Evolutionary conservation across 1,139 yeast genomes (phyloP), one percentile per base, ranked within the genome.

Genomic region (Zygosaccharomyces sapae): DNA sequence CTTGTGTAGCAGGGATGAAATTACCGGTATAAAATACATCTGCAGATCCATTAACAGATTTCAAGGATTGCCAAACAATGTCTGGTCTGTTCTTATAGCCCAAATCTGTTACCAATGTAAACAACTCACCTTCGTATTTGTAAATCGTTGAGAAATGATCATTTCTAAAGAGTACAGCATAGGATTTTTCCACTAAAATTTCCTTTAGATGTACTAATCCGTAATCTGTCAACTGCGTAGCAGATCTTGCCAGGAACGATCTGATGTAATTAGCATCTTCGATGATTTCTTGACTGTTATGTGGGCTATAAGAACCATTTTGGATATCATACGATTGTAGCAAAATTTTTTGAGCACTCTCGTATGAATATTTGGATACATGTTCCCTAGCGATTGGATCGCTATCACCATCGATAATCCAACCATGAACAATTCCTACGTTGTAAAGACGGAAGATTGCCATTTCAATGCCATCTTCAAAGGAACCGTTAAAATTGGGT

Each of bases 131-230:
- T 53, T 73, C 66, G 39, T 67, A 50, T 59, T 84, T 85, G 60
- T 76, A 76, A n/a, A 88, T 66, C 0, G 96, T 85, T 50, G 79
- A 77, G 66, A 86, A 89, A 65, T 88, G 96, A 64, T 88, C 87
- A 65, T 89, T 89, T 57, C 96, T 73, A 70, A 89, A 89, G 50
- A 89, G 76, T 0, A 89, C 79, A 1, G 81, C 74, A 51, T 84
- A 73, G 30, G 81, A 67, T 20, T 74, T 73, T 10, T 72, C 67
- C 43, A 71, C 64, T 41, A 86, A 63, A 12, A 73, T 60, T 2
- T 68, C 66, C 18, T 66, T 56, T 42, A 80, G 56, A 36, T 63
- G 66, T 3, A 61, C 51, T 18, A 87, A 62, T 0, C 97, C 97
- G 44, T 70, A 67, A 1, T 68, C 69, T 0, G 96, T 86, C 56